Base-by-base conservation (phyloP, 495 filamentous ascomycete species). In the Neurospora tetrasperma region DNA sequence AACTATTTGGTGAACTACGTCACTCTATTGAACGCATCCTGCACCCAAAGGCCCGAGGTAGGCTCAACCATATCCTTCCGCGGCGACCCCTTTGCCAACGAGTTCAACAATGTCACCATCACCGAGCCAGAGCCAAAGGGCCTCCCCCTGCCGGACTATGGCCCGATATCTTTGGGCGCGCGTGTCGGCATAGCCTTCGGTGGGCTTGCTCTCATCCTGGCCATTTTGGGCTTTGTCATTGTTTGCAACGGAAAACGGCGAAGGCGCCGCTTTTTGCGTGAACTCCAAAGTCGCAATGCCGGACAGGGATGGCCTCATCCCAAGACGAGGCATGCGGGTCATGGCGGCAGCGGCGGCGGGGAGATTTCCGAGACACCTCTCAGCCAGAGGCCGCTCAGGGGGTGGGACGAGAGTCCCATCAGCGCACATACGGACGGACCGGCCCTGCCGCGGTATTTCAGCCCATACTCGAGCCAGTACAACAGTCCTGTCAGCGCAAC, bases 101-200 rank as follows among this genome's bases (percentile, higher is more conserved):
- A 73, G 39, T 78, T 81, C 1, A 66, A 66, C 54, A 66, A 66
- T 35, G 78, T 86, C 40, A 83, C 83, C 38, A 80, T 82, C 62
- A 84, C 82, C 20, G 79, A 76, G 9, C 84, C 86, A 4, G 74
- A 79, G 9, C 77, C 78, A 5, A 82, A 77, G 12, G 74, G 72
- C 23, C 40, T 79, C 18, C 77, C 76, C 0, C 48, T 73, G 8
- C 44, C 79, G 0, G 77, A 80, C 71, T 78, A 80, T 18, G 82
- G 84, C 12, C 82, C 85, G 0, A 74, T 89, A 16, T 81, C 79
- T 6, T 79, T 85, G 27, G 86, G 85, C 14, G 84, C 84, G 2
- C 84, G 86, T 48, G 84, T 86, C 10, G 87, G 87, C 73, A 84
- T 89, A 46, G 85, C 82, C 42, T 80, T 85, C 70, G 86, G 81